Percentiles rank a stretch among this genome's conserved stretches.
Evolutionary conservation across 2,329 filamentous ascomycete genomes (phyloP).

Genomic region (Aphanocladium album): DNA sequence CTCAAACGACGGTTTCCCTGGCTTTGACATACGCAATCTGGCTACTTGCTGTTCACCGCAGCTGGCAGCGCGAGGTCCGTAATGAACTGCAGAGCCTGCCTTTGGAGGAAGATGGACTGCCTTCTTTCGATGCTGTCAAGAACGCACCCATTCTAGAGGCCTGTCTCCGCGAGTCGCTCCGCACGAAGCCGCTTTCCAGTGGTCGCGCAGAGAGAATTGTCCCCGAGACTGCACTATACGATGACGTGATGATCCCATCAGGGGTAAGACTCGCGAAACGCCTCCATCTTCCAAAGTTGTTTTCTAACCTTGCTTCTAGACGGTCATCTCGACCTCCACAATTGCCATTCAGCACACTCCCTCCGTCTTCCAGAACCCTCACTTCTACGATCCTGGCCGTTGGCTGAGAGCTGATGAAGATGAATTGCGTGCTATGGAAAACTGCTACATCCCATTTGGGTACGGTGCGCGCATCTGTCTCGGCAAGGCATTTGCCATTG

Average conservation of each 20-base stretch:
- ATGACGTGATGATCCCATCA: constrained; percentile 1
- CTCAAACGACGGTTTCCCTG: constrained; percentile 1
- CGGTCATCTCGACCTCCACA: not conserved
- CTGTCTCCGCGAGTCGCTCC: constrained; percentile 1
- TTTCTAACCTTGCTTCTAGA: not conserved
- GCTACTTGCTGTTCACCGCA: constrained; percentile 2
- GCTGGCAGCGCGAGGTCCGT: not conserved
- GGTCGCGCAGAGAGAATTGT: constrained; percentile 3
- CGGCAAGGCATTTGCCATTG: not conserved
- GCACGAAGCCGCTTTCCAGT: not conserved
- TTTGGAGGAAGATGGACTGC: not conserved
- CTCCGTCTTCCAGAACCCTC: not conserved
- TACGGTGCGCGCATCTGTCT: not conserved
- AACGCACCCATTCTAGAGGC: not conserved
- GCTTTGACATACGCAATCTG: not conserved
- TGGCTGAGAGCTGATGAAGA: constrained; percentile 4
- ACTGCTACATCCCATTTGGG: not conserved
- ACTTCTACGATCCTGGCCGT: constrained; percentile 4
- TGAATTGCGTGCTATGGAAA: constrained; percentile 1
- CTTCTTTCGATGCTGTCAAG: constrained; percentile 1
- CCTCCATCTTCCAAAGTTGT: not conserved
- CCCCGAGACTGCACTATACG: not conserved
- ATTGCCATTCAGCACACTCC: constrained; percentile 3
- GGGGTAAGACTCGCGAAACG: not conserved
- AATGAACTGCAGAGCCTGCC: not conserved